Conservation (phyloP, 176 grass and related monocot species). For the Bromus sterilis region DNA sequence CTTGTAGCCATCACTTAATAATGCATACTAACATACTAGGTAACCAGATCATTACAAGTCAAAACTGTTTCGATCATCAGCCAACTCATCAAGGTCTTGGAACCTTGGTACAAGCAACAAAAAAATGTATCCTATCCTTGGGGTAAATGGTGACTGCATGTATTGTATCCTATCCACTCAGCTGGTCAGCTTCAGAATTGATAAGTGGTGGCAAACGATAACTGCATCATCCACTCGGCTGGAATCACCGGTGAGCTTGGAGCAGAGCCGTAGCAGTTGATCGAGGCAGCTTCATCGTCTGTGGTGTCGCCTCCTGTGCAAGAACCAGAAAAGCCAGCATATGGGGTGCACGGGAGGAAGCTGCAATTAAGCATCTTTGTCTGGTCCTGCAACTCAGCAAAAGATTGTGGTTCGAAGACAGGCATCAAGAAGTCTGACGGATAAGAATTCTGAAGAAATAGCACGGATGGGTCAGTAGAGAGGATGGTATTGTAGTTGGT, state of each 20-base stretch:
- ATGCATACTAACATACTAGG: neutral
- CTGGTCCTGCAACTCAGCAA: neutral
- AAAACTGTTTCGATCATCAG: neutral
- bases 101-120: neutral
- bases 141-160: no score
- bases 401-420: neutral
- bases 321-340: neutral
- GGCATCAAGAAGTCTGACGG: neutral
- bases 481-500: neutral
- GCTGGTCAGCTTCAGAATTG: neutral
- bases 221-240: neutral
- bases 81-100: neutral
- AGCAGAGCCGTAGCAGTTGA: neutral
- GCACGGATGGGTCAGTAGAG: no score
- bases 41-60: neutral
- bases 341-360: neutral
- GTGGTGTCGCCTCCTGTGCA: neutral
- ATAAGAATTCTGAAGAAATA: neutral
- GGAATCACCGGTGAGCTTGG: neutral
- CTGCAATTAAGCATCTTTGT: neutral
- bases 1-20: neutral
- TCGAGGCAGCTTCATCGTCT: neutral
- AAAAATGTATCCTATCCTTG: neutral
- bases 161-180: neutral
- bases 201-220: neutral